Base-by-base conservation (phyloP, 2,329 filamentous ascomycete species). In the Berkeleyomyces rouxiae region DNA sequence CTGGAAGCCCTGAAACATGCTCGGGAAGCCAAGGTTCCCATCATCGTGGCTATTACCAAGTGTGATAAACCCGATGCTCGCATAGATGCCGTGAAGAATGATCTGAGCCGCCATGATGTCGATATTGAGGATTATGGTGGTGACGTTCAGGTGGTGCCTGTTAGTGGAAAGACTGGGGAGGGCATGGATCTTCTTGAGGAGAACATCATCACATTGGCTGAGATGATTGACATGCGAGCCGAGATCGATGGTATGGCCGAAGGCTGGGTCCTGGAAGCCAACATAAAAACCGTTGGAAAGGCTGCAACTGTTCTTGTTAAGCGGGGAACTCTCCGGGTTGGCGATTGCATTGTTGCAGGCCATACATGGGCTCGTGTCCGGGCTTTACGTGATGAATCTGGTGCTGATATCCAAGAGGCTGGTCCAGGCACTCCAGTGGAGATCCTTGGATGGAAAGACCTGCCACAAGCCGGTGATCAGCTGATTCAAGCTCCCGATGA, bases 31-130 rank as follows among this genome's bases (percentile, higher is more conserved):
- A 86, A 87, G 65, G 93, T 97, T 0, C 92, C 93, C 4, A 92
- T 99, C 59, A 96, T 99, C 64, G 93, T 99, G 59, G 95, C 95
- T 13, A 92, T 97, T 74, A 99, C 93, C 77, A 99, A 99, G 74
- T 82, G 96, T 60, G 93, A 99, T 75, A 96, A 93, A 74, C 83
- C 87, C 65, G 86, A 88, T 65, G 85, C 88, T 4, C 83, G 90
- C 60, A 75, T 90, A 9, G 87, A 96, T 49, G 82, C 83, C 58
- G 91, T 97, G 66, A 97, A 97, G 75, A 79, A 85, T 63, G 93
- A 97, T 71, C 83, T 99, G 33, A 83, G 88, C 7, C 79, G 84
- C 1, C 80, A 96, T 69, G 90, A 88, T 6, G 84, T 99, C 39
- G 87, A 96, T 68, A 87, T 99, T 62, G 93, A 99, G 75, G 93